phyloP scores from a whole-genome alignment of 352 stramenopile species.

The Pythium insidiosum region DNA sequence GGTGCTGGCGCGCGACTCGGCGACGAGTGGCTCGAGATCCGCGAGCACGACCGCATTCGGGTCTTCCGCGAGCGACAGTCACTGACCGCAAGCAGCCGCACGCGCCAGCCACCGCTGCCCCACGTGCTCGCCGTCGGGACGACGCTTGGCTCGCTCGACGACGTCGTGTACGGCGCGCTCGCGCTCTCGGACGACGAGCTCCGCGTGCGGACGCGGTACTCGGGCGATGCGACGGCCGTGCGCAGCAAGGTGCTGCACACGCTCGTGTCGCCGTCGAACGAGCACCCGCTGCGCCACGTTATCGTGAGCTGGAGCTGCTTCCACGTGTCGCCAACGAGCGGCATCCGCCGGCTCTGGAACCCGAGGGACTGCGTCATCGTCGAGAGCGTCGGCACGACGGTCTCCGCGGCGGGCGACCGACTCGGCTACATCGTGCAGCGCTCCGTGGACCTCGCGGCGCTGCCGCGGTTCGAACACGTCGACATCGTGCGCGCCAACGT shows the following conservation, averaged over 20 bases:
- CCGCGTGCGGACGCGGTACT: slow-evolving; percentile 22
- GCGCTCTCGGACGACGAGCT: slow-evolving; percentile 17
- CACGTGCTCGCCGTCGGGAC: slow-evolving; percentile 21
- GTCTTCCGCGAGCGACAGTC: slow-evolving; percentile 15
- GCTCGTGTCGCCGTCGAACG: slow-evolving; percentile 18
- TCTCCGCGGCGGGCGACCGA: slow-evolving; percentile 2
- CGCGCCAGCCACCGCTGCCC: slow-evolving; percentile 5
- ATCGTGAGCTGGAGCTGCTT: slow-evolving; percentile 31
- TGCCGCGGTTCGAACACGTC: slow-evolving; percentile 6
- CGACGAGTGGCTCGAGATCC: slow-evolving; percentile 10
- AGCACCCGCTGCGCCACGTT: slow-evolving; percentile 37
- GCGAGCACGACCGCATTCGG: slow-evolving; percentile 3
- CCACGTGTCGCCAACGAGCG: too few species aligned
- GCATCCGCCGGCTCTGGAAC: slow-evolving; percentile 8
- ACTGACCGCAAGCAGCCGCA: slow-evolving; percentile 8
- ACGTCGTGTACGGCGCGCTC: slow-evolving; percentile 35
- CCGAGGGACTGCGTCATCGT: slow-evolving; percentile 8
- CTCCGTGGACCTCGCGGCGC: slow-evolving; percentile 4
- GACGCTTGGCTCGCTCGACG: slow-evolving; percentile 32
- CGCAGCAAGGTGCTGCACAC: slow-evolving; percentile 29
- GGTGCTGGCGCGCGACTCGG: slow-evolving; percentile 6
- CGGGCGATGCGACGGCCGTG: slow-evolving; percentile 24
- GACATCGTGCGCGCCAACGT: slow-evolving; percentile 6
- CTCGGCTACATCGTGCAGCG: slow-evolving; percentile 12
- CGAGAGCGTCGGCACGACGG: slow-evolving; percentile 4